phyloP scores from a whole-genome alignment of 345 rosid species.

The Citrus australasica region DNA sequence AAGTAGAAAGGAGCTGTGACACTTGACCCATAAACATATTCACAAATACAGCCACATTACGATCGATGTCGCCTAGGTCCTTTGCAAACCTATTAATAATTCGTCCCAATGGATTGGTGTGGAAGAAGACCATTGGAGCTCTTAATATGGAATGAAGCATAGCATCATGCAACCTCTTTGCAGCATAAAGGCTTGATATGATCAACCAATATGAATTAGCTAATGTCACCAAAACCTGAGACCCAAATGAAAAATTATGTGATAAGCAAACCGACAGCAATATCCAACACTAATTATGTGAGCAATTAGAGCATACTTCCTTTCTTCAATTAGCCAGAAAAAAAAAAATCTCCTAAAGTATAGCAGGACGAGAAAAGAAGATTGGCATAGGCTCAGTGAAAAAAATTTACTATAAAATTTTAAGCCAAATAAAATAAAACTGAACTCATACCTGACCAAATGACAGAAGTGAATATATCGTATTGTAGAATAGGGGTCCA shows the following conservation, averaged over 20 bases:
- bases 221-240: constrained; percentile 80
- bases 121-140: constrained; percentile 98
- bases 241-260: constrained; percentile 6
- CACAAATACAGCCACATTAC: constrained; percentile 65
- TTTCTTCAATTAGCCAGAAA: background rate
- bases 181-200: constrained; percentile 82
- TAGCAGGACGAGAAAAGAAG: background rate
- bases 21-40: constrained; percentile 84
- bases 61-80: constrained; percentile 94
- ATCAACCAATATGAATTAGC: constrained; percentile 89
- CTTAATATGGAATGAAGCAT: constrained; percentile 88
- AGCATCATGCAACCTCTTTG: constrained; percentile 84
- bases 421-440: background rate
- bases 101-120: constrained; percentile 92
- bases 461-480: constrained; percentile 65
- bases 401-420: background rate
- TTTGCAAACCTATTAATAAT: constrained; percentile 95
- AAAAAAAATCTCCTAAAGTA: background rate
- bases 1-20: constrained; percentile 88
- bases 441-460: constrained; percentile 71
- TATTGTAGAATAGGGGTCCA: constrained; percentile 74
- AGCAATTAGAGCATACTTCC: background rate
- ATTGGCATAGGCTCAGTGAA: background rate
- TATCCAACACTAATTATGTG: background rate
- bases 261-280: background rate